Percentiles rank a stretch among this genome's conserved stretches.
Evolutionary conservation across 495 filamentous ascomycete genomes (phyloP).

Genomic region (Cercophora scortea): DNA sequence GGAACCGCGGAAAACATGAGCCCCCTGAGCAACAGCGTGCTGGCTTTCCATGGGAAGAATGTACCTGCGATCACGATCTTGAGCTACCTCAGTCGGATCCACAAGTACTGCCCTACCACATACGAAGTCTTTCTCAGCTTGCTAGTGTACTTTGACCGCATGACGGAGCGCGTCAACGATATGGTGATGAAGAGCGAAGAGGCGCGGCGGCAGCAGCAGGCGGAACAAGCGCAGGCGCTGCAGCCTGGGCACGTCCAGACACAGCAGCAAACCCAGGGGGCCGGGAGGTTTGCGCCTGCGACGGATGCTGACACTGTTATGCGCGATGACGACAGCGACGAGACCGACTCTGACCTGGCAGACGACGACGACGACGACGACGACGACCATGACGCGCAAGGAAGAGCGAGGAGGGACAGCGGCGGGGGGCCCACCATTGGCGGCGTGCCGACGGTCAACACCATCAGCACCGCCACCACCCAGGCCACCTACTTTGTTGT

Average conservation of each 20-base stretch:
- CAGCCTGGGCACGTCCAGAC: conserved; percentile 10
- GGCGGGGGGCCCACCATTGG: conserved; percentile 13
- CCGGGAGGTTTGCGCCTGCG: not conserved
- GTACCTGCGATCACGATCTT: conserved; percentile 94
- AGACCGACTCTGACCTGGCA: conserved; percentile 32
- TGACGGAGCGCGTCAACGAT: conserved; percentile 91
- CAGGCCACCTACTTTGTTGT: conserved; percentile 77
- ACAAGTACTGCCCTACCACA: conserved; percentile 98
- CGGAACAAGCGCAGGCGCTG: not conserved
- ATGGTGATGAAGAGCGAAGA: conserved; percentile 40
- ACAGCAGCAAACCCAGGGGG: conserved; percentile 7
- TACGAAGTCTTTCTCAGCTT: conserved; percentile 97
- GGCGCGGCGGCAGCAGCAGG: conserved; percentile 16
- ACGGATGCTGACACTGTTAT: conserved; percentile 26
- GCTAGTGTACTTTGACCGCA: conserved; percentile 96
- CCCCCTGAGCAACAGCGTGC: conserved; percentile 77
- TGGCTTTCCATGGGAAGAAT: conserved; percentile 99
- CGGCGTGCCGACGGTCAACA: not conserved
- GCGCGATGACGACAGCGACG: conserved; percentile 27
- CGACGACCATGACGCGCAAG: not conserved
- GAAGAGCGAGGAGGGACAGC: conserved; percentile 7
- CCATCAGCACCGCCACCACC: conserved; percentile 12
- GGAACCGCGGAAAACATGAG: conserved; percentile 61
- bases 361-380: conserved; percentile 29
- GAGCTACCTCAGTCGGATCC: conserved; percentile 92